Evolutionary conservation across 2,329 filamentous ascomycete genomes (phyloP), one percentile per base, ranked within the genome.

Genomic region (Rutstroemia sp.): DNA sequence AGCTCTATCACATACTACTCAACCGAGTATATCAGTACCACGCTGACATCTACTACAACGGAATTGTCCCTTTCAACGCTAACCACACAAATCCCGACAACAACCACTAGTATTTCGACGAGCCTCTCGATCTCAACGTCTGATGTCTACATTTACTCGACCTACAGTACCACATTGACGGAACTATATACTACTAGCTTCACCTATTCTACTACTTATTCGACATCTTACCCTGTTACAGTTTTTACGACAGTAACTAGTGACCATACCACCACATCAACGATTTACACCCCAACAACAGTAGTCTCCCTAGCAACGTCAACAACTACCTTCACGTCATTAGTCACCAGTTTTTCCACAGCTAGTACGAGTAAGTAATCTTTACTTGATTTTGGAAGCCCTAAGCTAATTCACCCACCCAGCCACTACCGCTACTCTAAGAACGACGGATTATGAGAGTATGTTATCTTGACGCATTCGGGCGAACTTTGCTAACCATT

Each of bases 211-310:
- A 9, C 17, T 5, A 54, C 36, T 7, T 36, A 39, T 17, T 52
- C 38, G 10, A 58, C 51, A 2, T 44, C 46, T n/a, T 51, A 54
- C 30, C 38, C 27, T 10, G 52, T 27, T 14, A 47, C 42, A 21
- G 23, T 54, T n/a, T 45, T 27, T 14, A 56, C 48, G 12, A 56
- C 54, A 45, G 23, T 58, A n/a, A 45, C 48, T 9, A 51, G 30
- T 17, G 48, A 50, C 27, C 45, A 42, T 25, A 56, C 53, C 4
- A 52, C 7, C 0, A 56, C 48, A 16, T 45, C 42, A n/a, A 58
- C 52, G 5, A 25, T 48, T 23, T 57, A 50, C 36, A 51, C 38
- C 14, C 40, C 46, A n/a, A 59, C 34, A 14, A 34, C 9, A 34
- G 30, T 34, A 34, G 30, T 34, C 30, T 34, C 30, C 9, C 30